phyloP scores from a whole-genome alignment of 192 early-diverging fungal species.

The Coemansia sp. region DNA sequence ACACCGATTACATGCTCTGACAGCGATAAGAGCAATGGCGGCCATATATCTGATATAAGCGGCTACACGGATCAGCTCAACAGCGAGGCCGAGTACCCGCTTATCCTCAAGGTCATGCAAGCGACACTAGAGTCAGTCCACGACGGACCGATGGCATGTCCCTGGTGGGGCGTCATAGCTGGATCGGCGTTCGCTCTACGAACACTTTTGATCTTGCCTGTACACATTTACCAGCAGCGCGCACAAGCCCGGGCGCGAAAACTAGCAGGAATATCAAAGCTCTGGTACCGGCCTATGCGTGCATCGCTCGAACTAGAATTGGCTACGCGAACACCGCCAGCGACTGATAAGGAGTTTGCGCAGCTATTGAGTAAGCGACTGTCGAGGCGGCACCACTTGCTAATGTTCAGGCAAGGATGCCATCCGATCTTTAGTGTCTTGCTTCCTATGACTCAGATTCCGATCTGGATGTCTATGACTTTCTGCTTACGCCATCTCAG shows the following conservation, averaged over 20 bases:
- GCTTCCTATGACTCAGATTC: constrained; percentile 40
- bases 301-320: constrained; percentile 10
- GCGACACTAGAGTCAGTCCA: constrained; percentile 30
- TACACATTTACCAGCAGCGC: constrained; percentile 35
- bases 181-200: constrained; percentile 23
- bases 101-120: constrained; percentile 26
- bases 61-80: background rate
- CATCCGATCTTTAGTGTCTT: constrained; percentile 29
- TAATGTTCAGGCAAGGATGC: constrained; percentile 40
- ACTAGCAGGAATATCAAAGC: background rate
- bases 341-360: constrained; percentile 6
- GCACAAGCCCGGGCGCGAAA: constrained; percentile 5
- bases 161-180: constrained; percentile 45
- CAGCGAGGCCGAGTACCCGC: constrained; percentile 4
- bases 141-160: constrained; percentile 15
- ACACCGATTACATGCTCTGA: background rate
- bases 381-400: constrained; percentile 18
- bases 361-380: constrained; percentile 7
- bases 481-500: constrained; percentile 34
- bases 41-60: background rate
- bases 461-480: constrained; percentile 44
- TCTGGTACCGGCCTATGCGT: constrained; percentile 18
- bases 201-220: constrained; percentile 15
- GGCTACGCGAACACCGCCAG: constrained; percentile 1
- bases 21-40: background rate